phyloP scores from a whole-genome alignment of 2,329 filamentous ascomycete species.

The Sclerotinia sclerotiorum region DNA sequence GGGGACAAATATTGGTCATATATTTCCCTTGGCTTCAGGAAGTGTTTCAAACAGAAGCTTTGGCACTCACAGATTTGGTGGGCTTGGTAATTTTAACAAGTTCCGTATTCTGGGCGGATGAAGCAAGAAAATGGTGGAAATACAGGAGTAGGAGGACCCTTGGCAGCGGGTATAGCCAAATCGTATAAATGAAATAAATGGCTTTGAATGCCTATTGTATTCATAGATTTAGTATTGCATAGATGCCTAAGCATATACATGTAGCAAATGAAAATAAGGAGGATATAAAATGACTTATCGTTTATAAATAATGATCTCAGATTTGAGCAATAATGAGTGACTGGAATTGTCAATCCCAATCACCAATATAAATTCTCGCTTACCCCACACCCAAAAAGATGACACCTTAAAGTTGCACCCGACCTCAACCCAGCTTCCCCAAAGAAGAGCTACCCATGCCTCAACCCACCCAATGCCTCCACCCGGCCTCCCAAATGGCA shows the following conservation, averaged over 20 bases:
- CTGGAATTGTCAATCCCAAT: neutral
- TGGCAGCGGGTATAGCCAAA: conserved; percentile 63
- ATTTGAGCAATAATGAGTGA: neutral
- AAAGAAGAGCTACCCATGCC: conserved; percentile 36
- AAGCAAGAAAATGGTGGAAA: conserved; percentile 77
- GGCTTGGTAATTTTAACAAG: conserved; percentile 75
- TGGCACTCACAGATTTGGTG: conserved; percentile 72
- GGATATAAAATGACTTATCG: neutral
- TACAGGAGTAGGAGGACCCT: conserved; percentile 56
- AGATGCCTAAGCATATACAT: conserved; percentile 21
- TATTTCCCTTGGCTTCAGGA: conserved; percentile 93
- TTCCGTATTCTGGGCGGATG: conserved; percentile 93
- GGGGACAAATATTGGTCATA: conserved; percentile 86
- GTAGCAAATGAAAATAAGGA: conserved; percentile 18
- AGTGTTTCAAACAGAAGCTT: conserved; percentile 91
- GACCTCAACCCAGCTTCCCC: conserved; percentile 24
- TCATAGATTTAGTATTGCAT: conserved; percentile 24
- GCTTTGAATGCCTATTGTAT: conserved; percentile 23
- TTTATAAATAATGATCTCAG: neutral
- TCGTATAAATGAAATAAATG: conserved; percentile 48
- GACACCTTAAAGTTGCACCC: conserved; percentile 26
- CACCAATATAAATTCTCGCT: conserved; percentile 29
- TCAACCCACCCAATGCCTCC: conserved; percentile 41
- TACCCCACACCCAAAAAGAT: conserved; percentile 26
- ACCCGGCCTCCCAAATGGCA: conserved; percentile 41